Base-by-base conservation (phyloP, 495 filamentous ascomycete species). In the Trichocladium uniseriatum region DNA sequence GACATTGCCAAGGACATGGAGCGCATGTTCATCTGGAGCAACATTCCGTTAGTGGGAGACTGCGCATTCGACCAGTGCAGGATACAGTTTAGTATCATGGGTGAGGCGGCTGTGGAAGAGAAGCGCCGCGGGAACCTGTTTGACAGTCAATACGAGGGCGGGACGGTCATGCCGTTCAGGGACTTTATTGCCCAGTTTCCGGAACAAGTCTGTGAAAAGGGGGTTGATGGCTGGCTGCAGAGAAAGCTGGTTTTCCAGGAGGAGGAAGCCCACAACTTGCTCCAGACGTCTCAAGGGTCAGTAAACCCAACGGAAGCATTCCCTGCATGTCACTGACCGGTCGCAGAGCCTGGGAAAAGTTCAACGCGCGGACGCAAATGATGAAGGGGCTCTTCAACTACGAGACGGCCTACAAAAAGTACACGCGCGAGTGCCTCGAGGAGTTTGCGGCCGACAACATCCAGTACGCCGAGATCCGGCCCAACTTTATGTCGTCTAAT, bases 381-480 rank as follows among this genome's bases (percentile, higher is more conserved):
- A 77, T 79, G 75, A 79, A 79, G 48, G 76, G 76, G 0, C 56
- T 79, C n/a, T 78, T 78, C 62, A 77, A 75, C 44, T 79, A 79
- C 40, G 66, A 70, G 56, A 69, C 62, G 1, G 76, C 75, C 0
- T 78, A 75, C 50, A 59, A 59, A 18, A 54, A 49, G 40, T 79
- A 79, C 52, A 78, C 71, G 0, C 57, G 50, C 6, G 57, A 54
- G 11, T 74, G 69, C 54, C 56, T 79, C 10, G 55, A 72, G 43
- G 71, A 76, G 49, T 79, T 78, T 40, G 68, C 68, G 21, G 52
- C 59, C 27, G 75, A 79, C 56, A 76, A 74, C 43, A 77, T 79
- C 22, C 74, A 78, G 52, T 79, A 79, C 48, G 76, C 73, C 21
- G 76, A 79, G 56, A 76, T 79, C 40, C 67, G 76, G 34, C 75